These are phyloP conservation scores for Noccaea caerulescens DNA, from an alignment of 345 rosid genomes.

Conservation along the genomic window DNA sequence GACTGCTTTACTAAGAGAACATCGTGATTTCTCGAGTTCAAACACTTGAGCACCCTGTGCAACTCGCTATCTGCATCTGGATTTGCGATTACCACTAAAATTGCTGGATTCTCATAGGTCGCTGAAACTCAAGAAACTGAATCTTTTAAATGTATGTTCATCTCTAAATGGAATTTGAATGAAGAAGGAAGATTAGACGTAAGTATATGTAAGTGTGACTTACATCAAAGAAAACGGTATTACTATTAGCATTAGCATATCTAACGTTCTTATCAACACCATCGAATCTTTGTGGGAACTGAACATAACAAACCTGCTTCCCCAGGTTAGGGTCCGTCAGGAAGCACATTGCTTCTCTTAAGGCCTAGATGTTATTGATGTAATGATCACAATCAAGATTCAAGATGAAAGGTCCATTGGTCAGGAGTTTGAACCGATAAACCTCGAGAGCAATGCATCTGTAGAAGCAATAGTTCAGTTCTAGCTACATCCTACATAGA, in stretches of 20 bases:
- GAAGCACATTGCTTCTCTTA: slow-evolving; percentile 95
- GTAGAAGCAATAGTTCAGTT: slow-evolving; percentile 8
- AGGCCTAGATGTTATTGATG: slow-evolving; percentile 90
- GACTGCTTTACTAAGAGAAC: too few relatives aligned
- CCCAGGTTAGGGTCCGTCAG: slow-evolving; percentile 95
- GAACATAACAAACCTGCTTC: slow-evolving; percentile 90
- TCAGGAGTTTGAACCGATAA: slow-evolving; percentile 61
- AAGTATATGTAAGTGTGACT: too few relatives aligned
- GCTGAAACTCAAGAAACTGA: slow-evolving; percentile 22
- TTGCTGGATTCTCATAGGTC: too few relatives aligned
- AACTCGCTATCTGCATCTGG: too few relatives aligned
- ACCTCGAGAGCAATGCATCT: slow-evolving; percentile 56
- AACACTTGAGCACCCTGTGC: too few relatives aligned
- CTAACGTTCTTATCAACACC: slow-evolving; percentile 89
- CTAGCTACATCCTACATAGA: slow-evolving; percentile 40
- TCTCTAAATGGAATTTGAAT: background rate
- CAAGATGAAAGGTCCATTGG: slow-evolving; percentile 93
- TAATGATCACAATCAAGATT: slow-evolving; percentile 99
- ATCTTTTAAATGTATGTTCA: background rate
- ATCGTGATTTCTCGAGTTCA: too few relatives aligned
- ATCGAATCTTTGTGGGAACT: slow-evolving; percentile 95
- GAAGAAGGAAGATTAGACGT: background rate
- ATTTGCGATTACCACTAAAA: too few relatives aligned
- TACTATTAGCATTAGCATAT: slow-evolving; percentile 71
- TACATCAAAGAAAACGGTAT: slow-evolving; percentile 89